Percentiles rank a stretch among this genome's conserved stretches.
These are phyloP conservation scores for Rhytidhysteron rufulum DNA, from an alignment of 2,329 filamentous ascomycete species.

Conservation along the genomic window DNA sequence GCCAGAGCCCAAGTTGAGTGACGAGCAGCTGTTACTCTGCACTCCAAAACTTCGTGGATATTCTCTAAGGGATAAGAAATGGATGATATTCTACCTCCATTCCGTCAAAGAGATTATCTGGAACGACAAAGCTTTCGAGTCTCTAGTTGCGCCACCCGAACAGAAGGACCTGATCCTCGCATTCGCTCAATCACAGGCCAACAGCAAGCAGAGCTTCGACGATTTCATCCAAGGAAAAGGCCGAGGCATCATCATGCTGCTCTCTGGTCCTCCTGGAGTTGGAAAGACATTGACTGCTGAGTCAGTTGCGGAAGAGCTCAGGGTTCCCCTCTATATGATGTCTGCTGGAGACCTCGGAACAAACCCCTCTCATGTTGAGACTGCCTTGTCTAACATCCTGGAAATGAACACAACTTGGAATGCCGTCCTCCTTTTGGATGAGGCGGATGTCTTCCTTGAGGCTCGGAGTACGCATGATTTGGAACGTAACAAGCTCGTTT, in stretches of 20 bases:
- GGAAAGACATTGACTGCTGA: conserved; percentile 46
- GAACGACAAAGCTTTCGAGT: conserved; percentile 15
- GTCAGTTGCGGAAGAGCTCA: conserved; percentile 44
- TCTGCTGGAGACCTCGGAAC: conserved; percentile 47
- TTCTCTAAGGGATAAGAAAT: conserved; percentile 14
- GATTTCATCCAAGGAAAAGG: conserved; percentile 52
- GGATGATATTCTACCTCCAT: conserved; percentile 10
- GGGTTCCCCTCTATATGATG: conserved; percentile 44
- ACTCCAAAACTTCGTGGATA: conserved; percentile 13
- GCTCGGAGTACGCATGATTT: conserved; percentile 10
- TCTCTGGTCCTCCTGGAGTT: conserved; percentile 50
- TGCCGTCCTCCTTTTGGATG: conserved; percentile 47
- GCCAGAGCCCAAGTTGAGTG: background rate
- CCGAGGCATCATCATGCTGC: conserved; percentile 49
- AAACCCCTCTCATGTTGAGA: conserved; percentile 38
- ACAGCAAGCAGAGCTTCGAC: conserved; percentile 36
- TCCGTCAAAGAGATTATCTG: conserved; percentile 13
- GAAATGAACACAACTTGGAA: conserved; percentile 46
- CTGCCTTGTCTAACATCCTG: conserved; percentile 39
- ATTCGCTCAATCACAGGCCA: conserved; percentile 13
- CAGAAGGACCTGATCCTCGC: conserved; percentile 19
- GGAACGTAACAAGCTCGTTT: conserved; percentile 12
- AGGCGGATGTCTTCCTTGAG: conserved; percentile 36
- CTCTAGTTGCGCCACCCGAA: conserved; percentile 10
- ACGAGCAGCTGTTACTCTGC: conserved; percentile 13